Evolutionary conservation across 2,329 filamentous ascomycete species (phyloP).

Genomic region (Acrocalymma vagum): DNA sequence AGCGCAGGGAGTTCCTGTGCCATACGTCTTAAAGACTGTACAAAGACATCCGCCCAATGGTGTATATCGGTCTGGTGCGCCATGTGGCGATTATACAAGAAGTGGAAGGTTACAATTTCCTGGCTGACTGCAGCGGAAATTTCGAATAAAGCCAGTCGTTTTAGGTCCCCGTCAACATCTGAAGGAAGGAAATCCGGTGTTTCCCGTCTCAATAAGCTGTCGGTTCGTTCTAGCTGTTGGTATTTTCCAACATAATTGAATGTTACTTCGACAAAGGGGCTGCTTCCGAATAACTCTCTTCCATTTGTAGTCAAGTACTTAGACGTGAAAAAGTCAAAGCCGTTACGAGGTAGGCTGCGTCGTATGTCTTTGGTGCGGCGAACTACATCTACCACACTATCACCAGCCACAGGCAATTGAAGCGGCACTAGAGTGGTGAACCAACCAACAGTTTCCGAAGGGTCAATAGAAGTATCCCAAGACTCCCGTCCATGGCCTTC

Average conservation of each 20-base stretch:
- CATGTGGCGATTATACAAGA: constrained; percentile 61
- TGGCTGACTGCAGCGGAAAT: constrained; percentile 60
- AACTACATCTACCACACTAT: constrained; percentile 54
- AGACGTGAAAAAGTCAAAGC: constrained; percentile 57
- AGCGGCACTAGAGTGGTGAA: constrained; percentile 26
- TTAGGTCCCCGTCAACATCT: constrained; percentile 54
- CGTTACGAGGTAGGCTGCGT: constrained; percentile 38
- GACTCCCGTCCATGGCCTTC: constrained; percentile 26
- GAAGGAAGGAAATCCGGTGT: constrained; percentile 54
- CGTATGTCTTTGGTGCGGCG: constrained; percentile 64
- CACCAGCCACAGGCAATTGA: constrained; percentile 48
- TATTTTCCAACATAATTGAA: constrained; percentile 65
- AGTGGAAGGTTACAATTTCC: constrained; percentile 57
- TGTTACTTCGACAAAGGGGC: constrained; percentile 63
- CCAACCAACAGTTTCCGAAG: constrained; percentile 25
- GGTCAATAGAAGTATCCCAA: constrained; percentile 30
- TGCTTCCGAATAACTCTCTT: constrained; percentile 38
- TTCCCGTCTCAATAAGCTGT: constrained; percentile 52
- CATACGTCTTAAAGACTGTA: constrained; percentile 37
- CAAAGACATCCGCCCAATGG: constrained; percentile 51
- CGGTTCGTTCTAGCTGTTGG: constrained; percentile 55
- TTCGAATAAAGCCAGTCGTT: constrained; percentile 52
- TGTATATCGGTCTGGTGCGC: constrained; percentile 54
- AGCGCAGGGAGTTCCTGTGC: constrained; percentile 34
- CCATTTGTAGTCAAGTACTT: constrained; percentile 38